A percentile compares a stretch with the other conserved stretches of the same genome.
Evolutionary conservation across 768 basidiomycete species (phyloP).

Genomic region (Tylopilus subfusipes): DNA sequence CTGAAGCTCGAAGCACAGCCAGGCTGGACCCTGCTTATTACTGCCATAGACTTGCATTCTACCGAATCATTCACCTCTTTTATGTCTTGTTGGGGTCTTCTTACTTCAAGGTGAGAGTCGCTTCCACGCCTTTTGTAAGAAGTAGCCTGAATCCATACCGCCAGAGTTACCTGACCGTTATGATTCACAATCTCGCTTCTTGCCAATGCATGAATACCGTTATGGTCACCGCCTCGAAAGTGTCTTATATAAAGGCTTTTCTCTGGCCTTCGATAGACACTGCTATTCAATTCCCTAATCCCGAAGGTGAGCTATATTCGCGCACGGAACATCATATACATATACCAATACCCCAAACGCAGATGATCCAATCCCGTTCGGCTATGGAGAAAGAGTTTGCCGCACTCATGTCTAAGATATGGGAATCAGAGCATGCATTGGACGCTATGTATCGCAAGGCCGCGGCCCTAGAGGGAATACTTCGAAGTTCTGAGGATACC

Average conservation of each 20-base stretch:
- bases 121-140: not conserved
- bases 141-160: not conserved
- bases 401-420: slow-evolving; percentile 18
- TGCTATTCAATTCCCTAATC: not conserved
- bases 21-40: not conserved
- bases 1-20: not conserved
- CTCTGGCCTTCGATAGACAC: not conserved
- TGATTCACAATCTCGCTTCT: slow-evolving; percentile 8
- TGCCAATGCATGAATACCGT: not conserved
- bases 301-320: slow-evolving; percentile 10
- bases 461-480: slow-evolving; percentile 5
- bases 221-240: slow-evolving; percentile 6
- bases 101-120: not conserved
- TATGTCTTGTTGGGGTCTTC: not conserved
- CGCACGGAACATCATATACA: not conserved
- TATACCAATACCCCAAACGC: not conserved
- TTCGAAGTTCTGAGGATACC: not conserved
- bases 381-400: slow-evolving; percentile 14
- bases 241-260: slow-evolving; percentile 12
- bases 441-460: slow-evolving; percentile 20
- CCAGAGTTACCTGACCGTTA: not conserved
- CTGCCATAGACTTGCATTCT: not conserved
- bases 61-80: not conserved
- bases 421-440: slow-evolving; percentile 17
- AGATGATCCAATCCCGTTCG: slow-evolving; percentile 13